Percentiles rank a stretch among this genome's conserved stretches.
phyloP scores from a whole-genome alignment of 2,329 filamentous ascomycete species.

The Fusarium udum region DNA sequence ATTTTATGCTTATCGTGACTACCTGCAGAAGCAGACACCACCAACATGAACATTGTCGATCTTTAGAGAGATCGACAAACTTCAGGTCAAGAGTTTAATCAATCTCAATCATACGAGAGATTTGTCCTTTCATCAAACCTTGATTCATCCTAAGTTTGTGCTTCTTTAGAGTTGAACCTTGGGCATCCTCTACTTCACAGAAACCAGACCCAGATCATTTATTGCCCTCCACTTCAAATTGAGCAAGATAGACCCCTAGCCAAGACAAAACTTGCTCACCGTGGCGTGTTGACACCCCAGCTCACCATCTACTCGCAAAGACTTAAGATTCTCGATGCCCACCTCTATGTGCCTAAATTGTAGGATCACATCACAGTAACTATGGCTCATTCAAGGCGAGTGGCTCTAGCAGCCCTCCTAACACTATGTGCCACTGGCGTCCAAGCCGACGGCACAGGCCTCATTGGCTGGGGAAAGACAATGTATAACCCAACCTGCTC shows the following conservation, averaged over 20 bases:
- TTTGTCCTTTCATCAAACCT: neutral
- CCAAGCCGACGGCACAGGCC: constrained; percentile 38
- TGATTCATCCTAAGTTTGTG: too few species aligned
- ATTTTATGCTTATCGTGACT: constrained; percentile 5
- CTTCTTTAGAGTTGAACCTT: neutral
- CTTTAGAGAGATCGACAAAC: neutral
- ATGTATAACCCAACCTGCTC: constrained; percentile 49
- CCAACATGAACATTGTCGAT: neutral
- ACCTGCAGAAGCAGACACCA: neutral
- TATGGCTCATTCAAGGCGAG: neutral
- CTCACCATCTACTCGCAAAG: neutral
- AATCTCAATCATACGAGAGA: too few species aligned
- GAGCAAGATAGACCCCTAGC: neutral
- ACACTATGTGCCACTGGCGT: neutral
- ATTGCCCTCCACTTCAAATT: neutral
- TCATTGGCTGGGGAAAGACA: constrained; percentile 50
- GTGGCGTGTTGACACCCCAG: neutral
- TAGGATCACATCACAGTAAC: neutral
- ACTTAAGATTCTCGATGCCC: neutral
- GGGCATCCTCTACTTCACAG: neutral
- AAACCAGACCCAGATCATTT: neutral
- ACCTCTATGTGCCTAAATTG: neutral
- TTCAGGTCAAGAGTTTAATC: neutral
- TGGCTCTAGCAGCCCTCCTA: neutral
- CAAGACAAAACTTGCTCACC: neutral